These are phyloP conservation scores for Elsinoe fawcettii DNA, from an alignment of 2,329 filamentous ascomycete species.

Conservation along the genomic window DNA sequence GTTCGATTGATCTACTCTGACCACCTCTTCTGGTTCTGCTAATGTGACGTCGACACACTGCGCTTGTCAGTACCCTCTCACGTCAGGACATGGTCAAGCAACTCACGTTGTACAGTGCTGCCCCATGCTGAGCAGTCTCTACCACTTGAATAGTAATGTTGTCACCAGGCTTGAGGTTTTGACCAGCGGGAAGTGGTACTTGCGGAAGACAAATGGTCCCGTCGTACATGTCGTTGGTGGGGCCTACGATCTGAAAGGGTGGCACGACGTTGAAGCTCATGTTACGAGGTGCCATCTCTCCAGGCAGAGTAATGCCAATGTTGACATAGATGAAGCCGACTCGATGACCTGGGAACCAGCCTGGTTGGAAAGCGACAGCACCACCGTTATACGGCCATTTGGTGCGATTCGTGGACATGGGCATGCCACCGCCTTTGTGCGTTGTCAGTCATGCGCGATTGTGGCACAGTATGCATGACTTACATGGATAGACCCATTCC, in stretches of 20 bases:
- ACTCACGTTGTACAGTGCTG: slow-evolving; percentile 70
- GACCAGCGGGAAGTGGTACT: slow-evolving; percentile 68
- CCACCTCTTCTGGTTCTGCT: slow-evolving; percentile 68
- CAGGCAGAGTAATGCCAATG: slow-evolving; percentile 58
- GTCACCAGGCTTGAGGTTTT: slow-evolving; percentile 69
- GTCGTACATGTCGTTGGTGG: slow-evolving; percentile 67
- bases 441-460: too few species aligned
- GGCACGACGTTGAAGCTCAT: slow-evolving; percentile 78
- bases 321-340: slow-evolving; percentile 84
- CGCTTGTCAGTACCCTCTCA: slow-evolving; percentile 13
- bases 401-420: slow-evolving; percentile 70
- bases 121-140: slow-evolving; percentile 75
- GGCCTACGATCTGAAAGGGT: slow-evolving; percentile 75
- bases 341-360: slow-evolving; percentile 87
- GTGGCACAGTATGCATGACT: too few species aligned
- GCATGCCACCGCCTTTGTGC: slow-evolving; percentile 72
- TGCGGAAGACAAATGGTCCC: slow-evolving; percentile 86
- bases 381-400: slow-evolving; percentile 86
- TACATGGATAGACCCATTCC: slow-evolving; percentile 95
- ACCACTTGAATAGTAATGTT: slow-evolving; percentile 85
- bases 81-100: too few species aligned
- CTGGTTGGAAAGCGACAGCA: slow-evolving; percentile 82
- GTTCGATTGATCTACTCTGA: slow-evolving; percentile 68
- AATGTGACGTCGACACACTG: slow-evolving; percentile 95
- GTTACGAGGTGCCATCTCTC: slow-evolving; percentile 59